Evolutionary conservation across 2,329 filamentous ascomycete species (phyloP), one percentile per base, ranked within the genome.

Genomic region (Plectosphaerella sp.): DNA sequence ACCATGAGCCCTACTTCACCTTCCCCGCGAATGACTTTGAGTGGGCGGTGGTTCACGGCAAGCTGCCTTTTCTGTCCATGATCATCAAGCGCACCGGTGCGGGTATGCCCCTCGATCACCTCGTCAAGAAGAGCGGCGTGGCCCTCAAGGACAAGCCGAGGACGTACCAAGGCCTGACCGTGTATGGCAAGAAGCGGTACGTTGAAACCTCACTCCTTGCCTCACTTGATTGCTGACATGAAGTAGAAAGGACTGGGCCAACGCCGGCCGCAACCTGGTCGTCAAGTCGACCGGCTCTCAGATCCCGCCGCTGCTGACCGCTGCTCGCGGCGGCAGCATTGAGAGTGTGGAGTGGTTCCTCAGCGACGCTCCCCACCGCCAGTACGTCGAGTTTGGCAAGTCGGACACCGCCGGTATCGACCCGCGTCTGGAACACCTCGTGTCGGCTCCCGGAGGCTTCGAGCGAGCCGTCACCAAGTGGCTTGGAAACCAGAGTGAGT

Each of bases 321-420:
- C 85, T 45, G 84, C 81, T 12, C 60, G 70, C 9, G 59, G 60
- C 2, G 82, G 83, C 3, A 86, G 75, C 18, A 64, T 93, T n/a
- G 80, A 86, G 39, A 78, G 79, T 16, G 81, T 90, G 0, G 84
- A 94, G 62, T 95, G 88, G 82, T 89, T 93, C 64, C 67, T 91
- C 51, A 84, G 87, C 52, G 87, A 89, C 55, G 79, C 82, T 1
- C 88, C 90, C 0, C 69, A 82, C 58, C 76, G 83, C 25, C 74
- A 81, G 50, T 94, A 94, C 61, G 67, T 77, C 24, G 82, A 89
- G 45, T 94, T 91, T 62, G 77, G 73, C 39, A 72, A 73, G 55
- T 79, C 84, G 0, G 79, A 83, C 57, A 66, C 72, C 1, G 79
- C 88, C 51, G 75, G 74, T 54, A 74, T 83, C 22, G 85, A 93